phyloP scores from a whole-genome alignment of 257 asterid species.

The Gentiana straminea region DNA sequence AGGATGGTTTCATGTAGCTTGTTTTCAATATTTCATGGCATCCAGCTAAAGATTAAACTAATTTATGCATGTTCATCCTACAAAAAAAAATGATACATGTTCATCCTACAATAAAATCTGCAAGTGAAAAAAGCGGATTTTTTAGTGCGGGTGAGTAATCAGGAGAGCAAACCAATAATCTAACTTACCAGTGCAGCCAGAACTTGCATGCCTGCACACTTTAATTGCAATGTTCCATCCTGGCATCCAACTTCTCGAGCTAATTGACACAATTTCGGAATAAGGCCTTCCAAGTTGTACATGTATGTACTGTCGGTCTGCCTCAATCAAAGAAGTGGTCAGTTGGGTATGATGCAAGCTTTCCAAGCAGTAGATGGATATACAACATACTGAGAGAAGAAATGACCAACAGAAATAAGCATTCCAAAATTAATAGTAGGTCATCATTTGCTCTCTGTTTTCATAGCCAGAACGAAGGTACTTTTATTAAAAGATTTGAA shows the following conservation, averaged over 20 bases:
- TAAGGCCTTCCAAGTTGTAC: conserved; percentile 51
- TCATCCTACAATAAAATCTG: background rate
- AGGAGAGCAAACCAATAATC: no score
- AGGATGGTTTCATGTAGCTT: no score
- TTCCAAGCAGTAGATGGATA: no score
- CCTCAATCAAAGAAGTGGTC: conserved; percentile 12
- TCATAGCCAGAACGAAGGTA: no score
- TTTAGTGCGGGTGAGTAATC: no score
- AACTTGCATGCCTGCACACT: conserved; percentile 41
- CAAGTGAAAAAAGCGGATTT: background rate
- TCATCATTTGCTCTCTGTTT: no score
- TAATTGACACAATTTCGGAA: conserved; percentile 36
- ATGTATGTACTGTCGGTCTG: conserved; percentile 37
- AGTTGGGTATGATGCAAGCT: background rate
- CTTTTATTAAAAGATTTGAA: no score
- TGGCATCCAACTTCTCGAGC: conserved; percentile 42
- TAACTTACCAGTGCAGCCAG: conserved; percentile 32
- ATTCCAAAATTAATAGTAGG: no score
- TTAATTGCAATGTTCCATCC: conserved; percentile 25
- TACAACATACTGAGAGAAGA: no score
- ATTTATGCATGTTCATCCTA: background rate
- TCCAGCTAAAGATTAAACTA: background rate
- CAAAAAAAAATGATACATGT: background rate
- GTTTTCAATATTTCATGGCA: no score
- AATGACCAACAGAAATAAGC: no score